Evolutionary conservation across 257 asterid genomes (phyloP).

Genomic region (Pogostemon cablin): DNA sequence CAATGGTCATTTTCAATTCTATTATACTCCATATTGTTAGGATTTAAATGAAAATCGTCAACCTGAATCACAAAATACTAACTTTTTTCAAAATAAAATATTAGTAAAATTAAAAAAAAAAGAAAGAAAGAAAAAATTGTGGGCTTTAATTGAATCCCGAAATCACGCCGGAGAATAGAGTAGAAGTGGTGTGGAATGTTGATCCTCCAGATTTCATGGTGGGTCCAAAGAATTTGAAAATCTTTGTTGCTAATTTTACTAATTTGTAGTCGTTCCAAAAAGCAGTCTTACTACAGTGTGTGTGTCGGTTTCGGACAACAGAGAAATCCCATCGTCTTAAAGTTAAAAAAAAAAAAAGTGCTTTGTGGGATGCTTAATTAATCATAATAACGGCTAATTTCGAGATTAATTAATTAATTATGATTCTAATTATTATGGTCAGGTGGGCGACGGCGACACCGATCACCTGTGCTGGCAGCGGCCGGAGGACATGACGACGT

Average conservation of each 20-base stretch:
- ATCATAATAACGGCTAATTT: not conserved
- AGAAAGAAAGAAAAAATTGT: conserved; percentile 3
- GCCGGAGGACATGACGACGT: conserved; percentile 79
- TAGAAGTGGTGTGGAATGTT: conserved; percentile 15
- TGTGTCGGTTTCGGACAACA: conserved; percentile 36
- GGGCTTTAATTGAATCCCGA: conserved; percentile 33
- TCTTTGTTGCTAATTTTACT: too few relatives aligned
- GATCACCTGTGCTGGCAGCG: conserved; percentile 81
- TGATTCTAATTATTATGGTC: not conserved
- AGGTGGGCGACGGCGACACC: conserved; percentile 82
- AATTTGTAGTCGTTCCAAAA: too few relatives aligned
- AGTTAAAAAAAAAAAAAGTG: conserved; percentile 30
- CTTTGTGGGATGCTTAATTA: conserved; percentile 25
- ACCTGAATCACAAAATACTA: too few relatives aligned
- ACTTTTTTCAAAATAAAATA: too few relatives aligned
- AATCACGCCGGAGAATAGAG: conserved; percentile 51
- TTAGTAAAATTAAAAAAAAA: not conserved
- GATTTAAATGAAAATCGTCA: too few relatives aligned
- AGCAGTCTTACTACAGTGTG: not conserved
- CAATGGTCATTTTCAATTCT: too few relatives aligned
- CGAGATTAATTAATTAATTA: not conserved
- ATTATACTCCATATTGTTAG: too few relatives aligned
- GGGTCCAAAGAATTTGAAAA: conserved; percentile 35
- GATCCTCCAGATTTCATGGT: conserved; percentile 31
- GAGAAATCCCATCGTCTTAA: conserved; percentile 20